Base-by-base conservation (phyloP, 2,329 filamentous ascomycete genomes). In the Trichoderma sp. region DNA sequence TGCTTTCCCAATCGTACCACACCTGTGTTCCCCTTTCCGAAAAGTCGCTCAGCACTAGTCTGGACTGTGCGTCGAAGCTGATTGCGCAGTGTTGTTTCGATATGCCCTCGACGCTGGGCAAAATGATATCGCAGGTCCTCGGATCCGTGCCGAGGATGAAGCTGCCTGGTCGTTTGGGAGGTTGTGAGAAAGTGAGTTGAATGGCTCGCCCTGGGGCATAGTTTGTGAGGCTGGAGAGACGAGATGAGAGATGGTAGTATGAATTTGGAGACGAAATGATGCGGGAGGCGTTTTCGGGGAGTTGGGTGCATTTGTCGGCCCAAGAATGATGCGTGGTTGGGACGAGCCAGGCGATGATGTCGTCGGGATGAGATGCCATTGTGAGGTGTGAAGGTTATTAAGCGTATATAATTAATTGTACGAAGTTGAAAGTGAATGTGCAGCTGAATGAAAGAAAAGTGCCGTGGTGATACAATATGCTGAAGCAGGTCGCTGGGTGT, bases 1-100 rank as follows among this genome's bases (percentile, higher is more conserved):
- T 76, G 71, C 78, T 77, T 67, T 77, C 76, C 76, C 77, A 79
- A 67, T 80, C 79, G 71, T 79, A 81, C 80, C 80, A 81, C 34
- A 81, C 79, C 58, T 80, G 76, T 1, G 80, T 81, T 15, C 80
- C 80, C 19, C 60, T 37, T 39, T 74, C 73, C 2, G 79, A 81
- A 53, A 76, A 77, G 72, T 81, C 80, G 60, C 77, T 75, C 9
- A 81, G 76, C 4, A 80, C 73, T 42, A 81, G 76, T 32, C 80
- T 73, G 17, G 74, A 75, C 63, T 79, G 75, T 22, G 74, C 74
- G 70, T 81, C 80, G 59, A 81, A 81, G 71, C 77, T 75, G 64
- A 81, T 42, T 54, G 74, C 72, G 74, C 79, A 81, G 72, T 81
- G 80, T 61, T 74, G 74, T 12, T 76, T 70, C 10, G 76, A 74